phyloP scores from a whole-genome alignment of 257 asterid species.

The Solanum dulcamara region DNA sequence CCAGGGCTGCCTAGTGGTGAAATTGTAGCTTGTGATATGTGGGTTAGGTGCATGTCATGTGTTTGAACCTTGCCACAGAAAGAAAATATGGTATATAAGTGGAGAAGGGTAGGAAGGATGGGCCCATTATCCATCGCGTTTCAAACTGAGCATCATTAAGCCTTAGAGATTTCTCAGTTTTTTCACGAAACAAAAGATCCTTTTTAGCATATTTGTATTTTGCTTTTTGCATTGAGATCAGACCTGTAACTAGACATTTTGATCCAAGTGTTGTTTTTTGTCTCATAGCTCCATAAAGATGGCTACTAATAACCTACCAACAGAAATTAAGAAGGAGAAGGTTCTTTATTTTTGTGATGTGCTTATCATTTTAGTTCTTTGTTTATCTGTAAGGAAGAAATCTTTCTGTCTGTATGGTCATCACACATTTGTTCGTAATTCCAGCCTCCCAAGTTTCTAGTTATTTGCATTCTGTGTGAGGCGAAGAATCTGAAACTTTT shows the following conservation, averaged over 20 bases:
- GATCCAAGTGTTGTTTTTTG: not conserved
- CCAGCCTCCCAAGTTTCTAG: not conserved
- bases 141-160: not conserved
- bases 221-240: not conserved
- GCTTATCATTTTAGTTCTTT: not conserved
- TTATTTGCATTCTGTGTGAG: not conserved
- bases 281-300: not conserved
- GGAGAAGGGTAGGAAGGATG: not conserved
- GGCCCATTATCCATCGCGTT: not conserved
- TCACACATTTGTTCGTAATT: not conserved
- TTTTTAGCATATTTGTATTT: not conserved
- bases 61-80: not conserved
- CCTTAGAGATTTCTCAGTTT: not conserved
- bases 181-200: not conserved
- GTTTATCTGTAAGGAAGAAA: not conserved
- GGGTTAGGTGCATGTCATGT: not conserved
- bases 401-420: not conserved
- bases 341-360: constrained; percentile 1
- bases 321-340: constrained; percentile 2
- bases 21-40: not conserved
- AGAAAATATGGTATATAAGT: not conserved
- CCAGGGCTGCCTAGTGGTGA: not conserved
- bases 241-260: not conserved
- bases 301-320: constrained; percentile 1
- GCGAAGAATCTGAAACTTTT: not conserved